A percentile compares a stretch with the other conserved stretches of the same genome.
phyloP scores from a whole-genome alignment of 306 rosid species.

The Mimosa bimucronata region DNA sequence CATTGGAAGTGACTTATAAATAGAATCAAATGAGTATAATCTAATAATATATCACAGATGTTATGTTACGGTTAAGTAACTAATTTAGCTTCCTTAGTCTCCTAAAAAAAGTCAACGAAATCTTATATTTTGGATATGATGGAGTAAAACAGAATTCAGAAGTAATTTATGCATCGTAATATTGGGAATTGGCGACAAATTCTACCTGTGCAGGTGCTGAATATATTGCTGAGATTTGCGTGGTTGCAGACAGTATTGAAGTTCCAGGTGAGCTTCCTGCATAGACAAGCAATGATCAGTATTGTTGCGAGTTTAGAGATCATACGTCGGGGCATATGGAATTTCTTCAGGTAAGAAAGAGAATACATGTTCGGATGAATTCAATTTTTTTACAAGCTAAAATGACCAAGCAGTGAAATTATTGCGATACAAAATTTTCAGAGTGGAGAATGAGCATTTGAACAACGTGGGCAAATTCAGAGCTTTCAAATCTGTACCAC shows the following conservation, averaged over 20 bases:
- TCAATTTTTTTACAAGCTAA: not conserved
- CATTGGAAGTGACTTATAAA: too few species aligned
- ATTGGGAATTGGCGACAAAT: not conserved
- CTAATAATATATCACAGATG: too few species aligned
- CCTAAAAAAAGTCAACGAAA: too few species aligned
- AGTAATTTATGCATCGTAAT: not conserved
- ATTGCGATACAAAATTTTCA: not conserved
- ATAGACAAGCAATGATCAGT: not conserved
- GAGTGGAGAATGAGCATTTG: not conserved
- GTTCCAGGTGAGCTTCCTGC: not conserved
- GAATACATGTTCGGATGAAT: not conserved
- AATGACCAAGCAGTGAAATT: not conserved
- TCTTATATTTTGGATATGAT: too few species aligned
- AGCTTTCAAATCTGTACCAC: not conserved
- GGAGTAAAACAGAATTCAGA: not conserved
- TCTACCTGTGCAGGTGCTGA: not conserved
- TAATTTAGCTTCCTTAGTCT: too few species aligned
- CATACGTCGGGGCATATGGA: not conserved
- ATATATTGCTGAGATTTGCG: not conserved
- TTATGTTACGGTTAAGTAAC: too few species aligned
- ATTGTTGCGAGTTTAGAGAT: not conserved
- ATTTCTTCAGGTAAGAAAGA: not conserved
- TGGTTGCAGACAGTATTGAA: not conserved
- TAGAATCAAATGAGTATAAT: too few species aligned
- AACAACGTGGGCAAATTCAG: not conserved